A percentile compares a stretch with the other conserved stretches of the same genome.
Evolutionary conservation across 108 stramenopile genomes (phyloP).

Genomic region (Mediolabrus comicus): DNA sequence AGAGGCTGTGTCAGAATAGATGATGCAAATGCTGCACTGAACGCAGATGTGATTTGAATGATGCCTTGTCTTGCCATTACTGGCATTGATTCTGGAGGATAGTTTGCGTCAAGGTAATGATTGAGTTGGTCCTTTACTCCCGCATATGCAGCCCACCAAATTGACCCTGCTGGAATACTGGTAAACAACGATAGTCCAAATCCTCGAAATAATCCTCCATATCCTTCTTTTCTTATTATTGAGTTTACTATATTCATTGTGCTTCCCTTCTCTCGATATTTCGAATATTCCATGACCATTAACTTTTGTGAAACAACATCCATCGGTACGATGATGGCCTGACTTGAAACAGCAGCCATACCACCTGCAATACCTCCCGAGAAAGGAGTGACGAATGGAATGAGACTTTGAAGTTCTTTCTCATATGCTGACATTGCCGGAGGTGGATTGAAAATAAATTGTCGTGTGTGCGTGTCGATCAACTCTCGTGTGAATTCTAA

Average conservation of each 20-base stretch:
- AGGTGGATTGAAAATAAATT: constrained; percentile 36
- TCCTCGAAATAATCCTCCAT: constrained; percentile 44
- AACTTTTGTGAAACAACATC: constrained; percentile 59
- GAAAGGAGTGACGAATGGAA: constrained; percentile 41
- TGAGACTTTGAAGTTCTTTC: constrained; percentile 12
- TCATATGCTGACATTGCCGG: constrained; percentile 6
- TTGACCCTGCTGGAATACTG: constrained; percentile 48
- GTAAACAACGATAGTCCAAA: constrained; percentile 55
- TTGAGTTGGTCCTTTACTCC: constrained; percentile 44
- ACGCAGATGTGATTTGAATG: constrained; percentile 44
- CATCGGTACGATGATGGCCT: constrained; percentile 58
- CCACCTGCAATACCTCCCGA: constrained; percentile 57
- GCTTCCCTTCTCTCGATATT: constrained; percentile 27
- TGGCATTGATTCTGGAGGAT: not conserved
- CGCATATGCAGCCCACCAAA: constrained; percentile 59
- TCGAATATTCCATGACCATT: constrained; percentile 43
- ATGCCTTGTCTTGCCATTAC: constrained; percentile 24
- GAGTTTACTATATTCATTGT: constrained; percentile 23
- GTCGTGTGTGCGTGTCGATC: constrained; percentile 14
- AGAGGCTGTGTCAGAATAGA: constrained; percentile 47
- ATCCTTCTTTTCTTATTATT: constrained; percentile 34
- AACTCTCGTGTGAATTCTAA: constrained; percentile 45
- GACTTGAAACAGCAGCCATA: constrained; percentile 51
- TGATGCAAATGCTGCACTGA: constrained; percentile 46
- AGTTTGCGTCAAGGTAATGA: not conserved